Conservation (phyloP, 2,329 filamentous ascomycete genomes). For the Phialophora chinensis region DNA sequence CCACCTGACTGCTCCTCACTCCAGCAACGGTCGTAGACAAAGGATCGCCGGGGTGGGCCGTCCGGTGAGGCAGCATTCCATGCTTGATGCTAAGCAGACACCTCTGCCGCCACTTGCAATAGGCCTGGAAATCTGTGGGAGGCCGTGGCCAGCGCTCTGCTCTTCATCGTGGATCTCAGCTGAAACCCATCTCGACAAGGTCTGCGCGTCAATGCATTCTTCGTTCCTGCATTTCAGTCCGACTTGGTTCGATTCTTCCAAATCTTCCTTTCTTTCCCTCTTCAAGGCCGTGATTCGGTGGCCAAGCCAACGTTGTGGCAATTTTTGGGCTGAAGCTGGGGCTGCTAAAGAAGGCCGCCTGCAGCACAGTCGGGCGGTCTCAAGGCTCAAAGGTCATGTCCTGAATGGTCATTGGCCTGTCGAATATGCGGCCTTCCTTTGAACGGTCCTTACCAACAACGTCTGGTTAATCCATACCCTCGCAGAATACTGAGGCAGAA, state of each 20-base stretch:
- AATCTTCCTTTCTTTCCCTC: conserved; percentile 26
- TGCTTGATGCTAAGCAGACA: conserved; percentile 7
- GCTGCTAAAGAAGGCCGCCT: conserved; percentile 38
- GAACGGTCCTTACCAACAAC: conserved; percentile 35
- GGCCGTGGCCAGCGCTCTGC: conserved; percentile 5
- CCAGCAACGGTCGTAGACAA: conserved; percentile 20
- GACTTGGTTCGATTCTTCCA: conserved; percentile 30
- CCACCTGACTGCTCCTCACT: conserved; percentile 18
- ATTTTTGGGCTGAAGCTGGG: conserved; percentile 37
- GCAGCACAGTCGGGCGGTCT: conserved; percentile 38
- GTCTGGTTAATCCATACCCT: conserved; percentile 36
- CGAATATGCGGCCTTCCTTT: conserved; percentile 31
- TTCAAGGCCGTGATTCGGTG: conserved; percentile 28
- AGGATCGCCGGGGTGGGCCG: conserved; percentile 15
- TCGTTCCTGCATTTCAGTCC: conserved; percentile 31
- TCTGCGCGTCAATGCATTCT: conserved; percentile 33
- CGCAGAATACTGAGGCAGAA: conserved; percentile 36
- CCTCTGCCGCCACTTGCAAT: conserved; percentile 18
- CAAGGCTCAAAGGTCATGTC: conserved; percentile 34
- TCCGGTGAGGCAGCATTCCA: conserved; percentile 13
- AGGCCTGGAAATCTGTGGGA: conserved; percentile 12
- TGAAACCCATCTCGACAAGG: conserved; percentile 34
- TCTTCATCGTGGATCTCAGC: conserved; percentile 22
- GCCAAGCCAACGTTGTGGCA: conserved; percentile 35
- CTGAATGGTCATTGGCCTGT: conserved; percentile 37